Percentiles rank a stretch among this genome's conserved stretches.
These are phyloP conservation scores for Gomphus bonarii DNA, from an alignment of 1,284 basidiomycete genomes.

Conservation along the genomic window DNA sequence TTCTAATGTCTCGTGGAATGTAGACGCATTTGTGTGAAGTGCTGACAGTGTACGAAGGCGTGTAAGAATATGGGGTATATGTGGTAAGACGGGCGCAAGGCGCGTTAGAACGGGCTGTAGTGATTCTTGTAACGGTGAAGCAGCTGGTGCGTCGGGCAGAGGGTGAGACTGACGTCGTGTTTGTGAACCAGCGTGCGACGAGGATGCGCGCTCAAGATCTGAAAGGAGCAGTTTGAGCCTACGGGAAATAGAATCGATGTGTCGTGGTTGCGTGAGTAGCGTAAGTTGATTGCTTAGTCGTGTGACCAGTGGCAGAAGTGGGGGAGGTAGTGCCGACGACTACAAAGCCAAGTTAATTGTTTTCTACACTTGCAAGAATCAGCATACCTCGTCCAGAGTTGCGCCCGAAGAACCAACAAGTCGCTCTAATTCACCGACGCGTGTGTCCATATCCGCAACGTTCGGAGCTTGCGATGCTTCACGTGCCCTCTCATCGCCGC, in stretches of 20 bases:
- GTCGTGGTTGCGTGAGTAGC: conserved; percentile 88
- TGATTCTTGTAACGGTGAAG: conserved; percentile 44
- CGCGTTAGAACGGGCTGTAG: conserved; percentile 71
- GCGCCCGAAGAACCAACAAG: conserved; percentile 66
- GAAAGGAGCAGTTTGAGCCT: conserved; percentile 88
- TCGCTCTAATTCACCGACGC: conserved; percentile 73
- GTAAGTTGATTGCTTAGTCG: conserved; percentile 81
- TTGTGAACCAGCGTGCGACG: conserved; percentile 22
- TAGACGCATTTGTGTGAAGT: conserved; percentile 74
- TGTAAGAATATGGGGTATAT: conserved; percentile 85
- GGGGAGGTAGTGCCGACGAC: conserved; percentile 63
- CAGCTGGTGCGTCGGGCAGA: conserved; percentile 20
- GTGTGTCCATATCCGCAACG: conserved; percentile 65
- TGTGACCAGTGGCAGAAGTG: conserved; percentile 72
- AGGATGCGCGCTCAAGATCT: conserved; percentile 82
- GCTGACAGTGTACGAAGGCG: conserved; percentile 77
- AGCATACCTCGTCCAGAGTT: conserved; percentile 61
- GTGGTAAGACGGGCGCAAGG: conserved; percentile 78
- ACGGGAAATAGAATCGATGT: conserved; percentile 93
- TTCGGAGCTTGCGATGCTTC: neutral
- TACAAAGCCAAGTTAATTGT: conserved; percentile 18
- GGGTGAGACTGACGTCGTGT: conserved; percentile 27
- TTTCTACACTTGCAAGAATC: neutral
- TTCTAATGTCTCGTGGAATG: conserved; percentile 63
- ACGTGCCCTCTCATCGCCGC: conserved; percentile 16